These are phyloP conservation scores for Cyberlindnera nakhonratchasimensis DNA, from an alignment of 805 yeast species.

Conservation along the genomic window DNA sequence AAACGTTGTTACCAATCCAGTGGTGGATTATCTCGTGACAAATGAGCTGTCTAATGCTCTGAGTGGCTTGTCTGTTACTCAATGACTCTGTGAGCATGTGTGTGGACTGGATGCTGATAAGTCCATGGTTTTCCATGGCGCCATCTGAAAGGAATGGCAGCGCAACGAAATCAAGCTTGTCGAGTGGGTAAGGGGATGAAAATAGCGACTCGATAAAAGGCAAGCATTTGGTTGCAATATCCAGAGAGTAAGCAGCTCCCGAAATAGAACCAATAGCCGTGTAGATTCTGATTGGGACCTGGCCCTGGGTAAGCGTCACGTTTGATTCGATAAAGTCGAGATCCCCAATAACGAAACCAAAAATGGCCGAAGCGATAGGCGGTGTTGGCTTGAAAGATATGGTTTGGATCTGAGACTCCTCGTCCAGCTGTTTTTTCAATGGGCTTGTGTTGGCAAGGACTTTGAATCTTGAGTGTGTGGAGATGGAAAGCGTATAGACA, in stretches of 20 bases:
- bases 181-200: slow-evolving; percentile 48
- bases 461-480: slow-evolving; percentile 41
- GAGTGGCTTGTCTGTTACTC: slow-evolving; percentile 24
- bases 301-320: slow-evolving; percentile 27
- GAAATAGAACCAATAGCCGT: slow-evolving; percentile 51
- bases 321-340: slow-evolving; percentile 47
- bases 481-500: slow-evolving; percentile 46
- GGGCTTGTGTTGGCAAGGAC: slow-evolving; percentile 51
- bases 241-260: slow-evolving; percentile 48
- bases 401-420: slow-evolving; percentile 23
- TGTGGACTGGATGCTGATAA: slow-evolving; percentile 55
- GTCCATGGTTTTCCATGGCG: slow-evolving; percentile 79
- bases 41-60: slow-evolving; percentile 50
- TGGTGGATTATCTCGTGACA: slow-evolving; percentile 77
- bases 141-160: slow-evolving; percentile 72
- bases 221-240: slow-evolving; percentile 43
- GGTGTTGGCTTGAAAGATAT: slow-evolving; percentile 53
- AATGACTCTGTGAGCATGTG: slow-evolving; percentile 41
- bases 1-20: slow-evolving; percentile 69
- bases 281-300: slow-evolving; percentile 49
- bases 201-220: slow-evolving; percentile 47
- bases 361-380: slow-evolving; percentile 57
- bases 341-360: slow-evolving; percentile 69
- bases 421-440: slow-evolving; percentile 27
- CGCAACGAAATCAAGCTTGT: slow-evolving; percentile 63